phyloP scores from a whole-genome alignment of 768 basidiomycete genomes.

The Tylopilus vinaceipallidus region DNA sequence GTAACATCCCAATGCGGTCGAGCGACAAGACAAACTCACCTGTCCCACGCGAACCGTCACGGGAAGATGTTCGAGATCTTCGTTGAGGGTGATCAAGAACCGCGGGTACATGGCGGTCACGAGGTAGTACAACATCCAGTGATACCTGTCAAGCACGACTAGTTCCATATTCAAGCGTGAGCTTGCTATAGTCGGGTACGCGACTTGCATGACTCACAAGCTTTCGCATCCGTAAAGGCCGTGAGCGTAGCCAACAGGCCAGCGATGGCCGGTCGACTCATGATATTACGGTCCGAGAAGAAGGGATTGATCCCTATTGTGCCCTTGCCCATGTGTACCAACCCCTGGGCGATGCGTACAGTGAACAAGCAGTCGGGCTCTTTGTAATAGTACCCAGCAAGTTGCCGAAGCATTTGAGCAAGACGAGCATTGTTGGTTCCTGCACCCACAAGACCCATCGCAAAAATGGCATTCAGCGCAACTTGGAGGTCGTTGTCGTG shows the following conservation, averaged over 20 bases:
- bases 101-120: constrained; percentile 97
- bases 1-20: background rate
- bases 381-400: constrained; percentile 98
- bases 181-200: background rate
- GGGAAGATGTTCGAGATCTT: constrained; percentile 79
- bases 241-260: constrained; percentile 85
- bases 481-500: constrained; percentile 98
- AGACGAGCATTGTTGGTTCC: constrained; percentile 98
- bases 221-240: constrained; percentile 92
- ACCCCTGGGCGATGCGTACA: constrained; percentile 92
- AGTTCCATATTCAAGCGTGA: constrained; percentile 2
- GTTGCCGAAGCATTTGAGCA: constrained; percentile 94
- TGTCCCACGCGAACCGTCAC: constrained; percentile 95
- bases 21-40: constrained; percentile 38
- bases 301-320: constrained; percentile 97
- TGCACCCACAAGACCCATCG: constrained; percentile 97
- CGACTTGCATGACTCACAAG: constrained; percentile 58
- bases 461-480: constrained; percentile 95
- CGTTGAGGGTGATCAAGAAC: constrained; percentile 96
- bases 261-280: constrained; percentile 86
- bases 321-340: constrained; percentile 99
- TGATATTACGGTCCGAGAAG: constrained; percentile 87
- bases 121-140: constrained; percentile 99
- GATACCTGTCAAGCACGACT: constrained; percentile 94
- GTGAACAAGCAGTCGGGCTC: constrained; percentile 96